phyloP scores from a whole-genome alignment of 2,329 filamentous ascomycete species.

The Plectosphaerella sp. region DNA sequence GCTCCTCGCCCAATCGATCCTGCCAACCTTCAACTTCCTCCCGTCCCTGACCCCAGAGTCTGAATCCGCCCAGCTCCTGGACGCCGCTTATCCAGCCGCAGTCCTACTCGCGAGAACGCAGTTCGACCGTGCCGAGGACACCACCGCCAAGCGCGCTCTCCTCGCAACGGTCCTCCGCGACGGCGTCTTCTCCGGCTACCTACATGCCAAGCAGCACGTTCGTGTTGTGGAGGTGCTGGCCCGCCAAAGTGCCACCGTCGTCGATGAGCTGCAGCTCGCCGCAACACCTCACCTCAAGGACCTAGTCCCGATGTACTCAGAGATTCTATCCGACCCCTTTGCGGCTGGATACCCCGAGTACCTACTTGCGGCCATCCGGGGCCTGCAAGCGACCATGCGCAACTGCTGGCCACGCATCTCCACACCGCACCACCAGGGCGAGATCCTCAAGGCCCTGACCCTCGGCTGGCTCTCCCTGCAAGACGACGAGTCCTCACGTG shows the following conservation, averaged over 20 bases:
- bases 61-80: slow-evolving; percentile 63
- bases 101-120: slow-evolving; percentile 48
- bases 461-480: slow-evolving; percentile 58
- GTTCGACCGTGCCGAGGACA: slow-evolving; percentile 14
- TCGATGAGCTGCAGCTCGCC: slow-evolving; percentile 56
- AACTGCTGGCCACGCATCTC: slow-evolving; percentile 67
- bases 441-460: slow-evolving; percentile 58
- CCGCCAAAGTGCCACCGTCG: slow-evolving; percentile 38
- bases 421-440: slow-evolving; percentile 49
- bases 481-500: slow-evolving; percentile 26
- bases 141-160: slow-evolving; percentile 29
- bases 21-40: slow-evolving; percentile 70
- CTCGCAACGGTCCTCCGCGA: slow-evolving; percentile 52
- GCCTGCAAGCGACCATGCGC: slow-evolving; percentile 53
- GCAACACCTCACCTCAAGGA: slow-evolving; percentile 66
- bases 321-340: slow-evolving; percentile 66
- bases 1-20: slow-evolving; percentile 65
- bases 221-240: slow-evolving; percentile 54
- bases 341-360: slow-evolving; percentile 48
- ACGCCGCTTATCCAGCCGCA: slow-evolving; percentile 62
- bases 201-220: slow-evolving; percentile 55
- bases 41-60: slow-evolving; percentile 71
- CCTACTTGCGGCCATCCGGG: slow-evolving; percentile 45
- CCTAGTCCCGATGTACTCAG: slow-evolving; percentile 62
- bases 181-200: slow-evolving; percentile 49